Conservation (phyloP, 1,284 basidiomycete genomes). For the Xerocomus amazonicus region DNA sequence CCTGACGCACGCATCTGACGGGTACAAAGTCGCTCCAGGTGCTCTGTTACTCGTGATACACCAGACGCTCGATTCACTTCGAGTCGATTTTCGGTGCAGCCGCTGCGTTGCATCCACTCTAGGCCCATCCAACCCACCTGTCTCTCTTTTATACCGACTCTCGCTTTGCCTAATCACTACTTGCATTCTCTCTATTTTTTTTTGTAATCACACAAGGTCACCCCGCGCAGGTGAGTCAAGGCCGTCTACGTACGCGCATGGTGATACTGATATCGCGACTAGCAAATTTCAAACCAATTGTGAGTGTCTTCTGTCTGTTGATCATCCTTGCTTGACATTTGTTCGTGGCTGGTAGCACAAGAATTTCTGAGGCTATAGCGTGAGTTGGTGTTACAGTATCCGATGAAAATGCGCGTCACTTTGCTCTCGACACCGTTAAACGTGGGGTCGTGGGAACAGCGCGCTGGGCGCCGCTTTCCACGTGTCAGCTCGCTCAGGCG, state of each 20-base stretch:
- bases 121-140: constrained; percentile 35
- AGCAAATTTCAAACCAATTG: constrained; percentile 14
- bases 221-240: constrained; percentile 19
- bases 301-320: constrained; percentile 12
- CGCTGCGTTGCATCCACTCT: constrained; percentile 27
- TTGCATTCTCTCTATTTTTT: constrained; percentile 17
- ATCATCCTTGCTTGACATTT: neutral
- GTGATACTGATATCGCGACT: constrained; percentile 4
- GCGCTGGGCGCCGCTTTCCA: constrained; percentile 17
- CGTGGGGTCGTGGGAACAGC: constrained; percentile 51
- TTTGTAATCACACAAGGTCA: constrained; percentile 22
- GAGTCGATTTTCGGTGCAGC: constrained; percentile 37
- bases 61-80: constrained; percentile 49
- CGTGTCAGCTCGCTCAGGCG: constrained; percentile 11
- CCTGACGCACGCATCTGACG: constrained; percentile 23
- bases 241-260: constrained; percentile 3
- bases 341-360: neutral
- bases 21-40: constrained; percentile 24
- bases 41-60: constrained; percentile 22
- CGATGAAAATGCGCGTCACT: constrained; percentile 33
- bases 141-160: constrained; percentile 48
- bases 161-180: constrained; percentile 26
- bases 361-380: constrained; percentile 6
- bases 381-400: constrained; percentile 19
- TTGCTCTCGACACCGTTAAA: constrained; percentile 46